Evolutionary conservation across 352 stramenopile genomes (phyloP), one percentile per base, ranked within the genome.

Genomic region (Globisporangium abappressorium): DNA sequence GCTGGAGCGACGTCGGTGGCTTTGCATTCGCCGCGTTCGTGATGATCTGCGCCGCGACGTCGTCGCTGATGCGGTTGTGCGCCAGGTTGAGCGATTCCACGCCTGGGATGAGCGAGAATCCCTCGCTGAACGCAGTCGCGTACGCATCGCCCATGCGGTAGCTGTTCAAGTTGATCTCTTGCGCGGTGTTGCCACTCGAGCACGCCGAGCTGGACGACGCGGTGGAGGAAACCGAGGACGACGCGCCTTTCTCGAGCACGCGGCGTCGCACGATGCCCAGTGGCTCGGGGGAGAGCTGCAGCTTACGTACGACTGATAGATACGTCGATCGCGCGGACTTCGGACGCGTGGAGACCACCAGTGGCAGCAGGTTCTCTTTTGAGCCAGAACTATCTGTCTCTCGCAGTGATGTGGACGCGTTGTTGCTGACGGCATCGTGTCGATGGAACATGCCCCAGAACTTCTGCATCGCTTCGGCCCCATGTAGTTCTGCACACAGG

Each of bases 391-490:
- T 2, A 2, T 11, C 26, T 12, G 43, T 33, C 20, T 24, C 53
- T n/a, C 26, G 53, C 14, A 62, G 28, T 8, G 64, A 57, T 5
- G 43, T 69, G 30, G 56, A 59, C 64, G 77, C 77, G 70, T 89
- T 79, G 70, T 89, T 87, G 65, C 79, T 76, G 34, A 88, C 73
- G 0, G 69, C 75, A 57, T 91, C 82, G 56, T 94, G 79, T 2
- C 78, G 80, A 36, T 92, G 85, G 63, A 94, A 94, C 55, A 90
- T 79, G 33, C 63, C 66, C 84, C 85, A 94, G 70, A 92, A 92
- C 28, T 75, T 69, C 14, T 81, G 69, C 63, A 94, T 75, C 4
- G 84, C 84, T 5, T 87, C 74, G 22, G 28, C 18, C 84, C 85
- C 54, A 91, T 79, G 76, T 94, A 91, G 63, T 90, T 91, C 53